Percentiles rank a stretch among this genome's conserved stretches.
phyloP scores from a whole-genome alignment of 2,329 filamentous ascomycete genomes.

The Trichoderma koningiopsis region DNA sequence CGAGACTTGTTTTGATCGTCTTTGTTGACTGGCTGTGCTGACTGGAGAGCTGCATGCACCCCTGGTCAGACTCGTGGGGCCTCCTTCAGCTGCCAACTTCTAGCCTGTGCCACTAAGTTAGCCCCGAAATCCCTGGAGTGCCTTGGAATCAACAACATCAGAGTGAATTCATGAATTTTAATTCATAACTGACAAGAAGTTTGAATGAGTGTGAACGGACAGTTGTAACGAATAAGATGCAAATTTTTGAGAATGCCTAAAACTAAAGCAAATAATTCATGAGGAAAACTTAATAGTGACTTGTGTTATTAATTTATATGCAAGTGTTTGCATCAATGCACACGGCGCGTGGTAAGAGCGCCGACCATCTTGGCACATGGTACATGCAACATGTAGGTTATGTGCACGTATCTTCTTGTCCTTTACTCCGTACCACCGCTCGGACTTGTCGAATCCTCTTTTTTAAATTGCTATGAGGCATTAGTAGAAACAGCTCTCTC shows the following conservation, averaged over 20 bases:
- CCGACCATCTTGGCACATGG: background rate
- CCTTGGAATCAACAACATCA: background rate
- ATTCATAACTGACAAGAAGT: too few species aligned
- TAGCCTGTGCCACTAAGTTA: background rate
- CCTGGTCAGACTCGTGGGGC: background rate
- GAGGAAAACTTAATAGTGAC: background rate
- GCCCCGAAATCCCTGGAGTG: background rate
- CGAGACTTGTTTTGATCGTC: background rate
- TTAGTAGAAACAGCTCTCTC: background rate
- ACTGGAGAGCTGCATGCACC: background rate
- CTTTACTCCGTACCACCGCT: background rate
- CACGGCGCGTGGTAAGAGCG: background rate
- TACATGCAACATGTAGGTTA: background rate
- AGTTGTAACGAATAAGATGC: background rate
- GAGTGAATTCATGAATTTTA: too few species aligned
- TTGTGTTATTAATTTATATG: background rate
- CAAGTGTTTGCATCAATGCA: background rate
- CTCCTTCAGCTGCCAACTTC: background rate
- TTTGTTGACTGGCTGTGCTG: background rate
- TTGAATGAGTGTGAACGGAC: background rate
- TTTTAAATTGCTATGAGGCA: background rate
- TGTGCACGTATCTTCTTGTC: background rate
- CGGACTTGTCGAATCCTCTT: background rate
- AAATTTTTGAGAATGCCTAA: rapidly evolving
- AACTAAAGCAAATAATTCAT: background rate